These are phyloP conservation scores for Cercospora zeina DNA, from an alignment of 2,329 filamentous ascomycete genomes.

Conservation along the genomic window DNA sequence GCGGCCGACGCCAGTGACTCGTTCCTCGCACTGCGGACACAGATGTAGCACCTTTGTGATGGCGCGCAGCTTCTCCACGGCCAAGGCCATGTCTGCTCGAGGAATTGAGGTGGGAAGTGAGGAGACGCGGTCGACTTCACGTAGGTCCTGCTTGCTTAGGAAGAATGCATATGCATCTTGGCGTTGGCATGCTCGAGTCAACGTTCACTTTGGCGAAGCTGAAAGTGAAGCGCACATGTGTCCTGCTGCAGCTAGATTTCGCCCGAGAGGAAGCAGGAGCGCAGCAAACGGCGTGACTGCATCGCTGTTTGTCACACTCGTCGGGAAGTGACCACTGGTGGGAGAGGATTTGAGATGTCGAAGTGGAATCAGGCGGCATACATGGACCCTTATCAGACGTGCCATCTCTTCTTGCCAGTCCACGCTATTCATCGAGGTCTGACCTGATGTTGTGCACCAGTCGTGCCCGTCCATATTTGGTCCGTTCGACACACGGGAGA, in stretches of 20 bases:
- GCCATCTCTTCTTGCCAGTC: neutral
- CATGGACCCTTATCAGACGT: neutral
- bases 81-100: constrained; percentile 4
- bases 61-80: constrained; percentile 9
- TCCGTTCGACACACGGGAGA: neutral
- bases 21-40: constrained; percentile 13
- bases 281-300: neutral
- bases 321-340: neutral
- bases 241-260: neutral
- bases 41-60: constrained; percentile 4
- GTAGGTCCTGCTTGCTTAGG: neutral
- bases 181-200: neutral
- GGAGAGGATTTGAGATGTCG: neutral
- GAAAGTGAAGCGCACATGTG: neutral
- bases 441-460: neutral
- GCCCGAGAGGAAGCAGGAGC: neutral
- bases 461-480: neutral
- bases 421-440: neutral
- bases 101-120: neutral
- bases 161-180: neutral
- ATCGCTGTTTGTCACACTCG: neutral
- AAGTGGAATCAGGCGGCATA: neutral
- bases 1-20: constrained; percentile 9
- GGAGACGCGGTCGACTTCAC: neutral
- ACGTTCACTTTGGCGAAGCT: neutral